Evolutionary conservation across 2,329 filamentous ascomycete species (phyloP), one percentile per base, ranked within the genome.

Genomic region (Pyrenochaeta sp.): DNA sequence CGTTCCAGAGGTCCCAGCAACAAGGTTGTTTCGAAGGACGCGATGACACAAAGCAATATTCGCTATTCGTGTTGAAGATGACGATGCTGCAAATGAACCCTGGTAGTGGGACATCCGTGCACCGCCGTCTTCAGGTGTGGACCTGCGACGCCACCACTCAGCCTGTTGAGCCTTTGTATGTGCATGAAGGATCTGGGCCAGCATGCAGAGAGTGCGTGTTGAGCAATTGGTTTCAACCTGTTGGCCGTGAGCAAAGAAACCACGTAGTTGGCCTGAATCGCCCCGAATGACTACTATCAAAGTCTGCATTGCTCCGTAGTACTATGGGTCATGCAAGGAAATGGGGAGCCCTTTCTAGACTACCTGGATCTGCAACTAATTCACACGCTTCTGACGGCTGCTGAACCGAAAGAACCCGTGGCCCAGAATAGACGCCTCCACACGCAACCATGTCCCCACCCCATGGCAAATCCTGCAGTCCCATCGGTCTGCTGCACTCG

Each of bases 21-120:
- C 41, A 49, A 39, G 54, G 54, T 47, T 49, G 43, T 51, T 60
- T 36, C 23, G 50, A 57, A 29, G 49, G 50, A 54, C 62, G 59
- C 58, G 43, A 65, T 69, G 65, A 65, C 66, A 69, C 60, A 64
- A 64, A 51, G 50, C 59, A 66, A 64, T 63, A 62, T 52, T 67
- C 56, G 61, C 56, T 61, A 66, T 71, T 51, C 36, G 55, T 58
- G 60, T 48, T 56, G 46, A 51, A 54, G 45, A 72, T 70, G 66
- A 71, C 69, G 62, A 71, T 54, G 58, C 59, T 62, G 51, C 58
- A 53, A 43, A 41, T 32, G 49, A 55, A 64, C 53, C 67, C 67
- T 60, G 60, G 60, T 52, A 61, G 59, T 58, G 61, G 56, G 49
- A 41, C 55, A 43, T 47, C 51, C 49, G 60, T 61, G 63, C 55